Percentiles rank a stretch among this genome's conserved stretches.
These are phyloP conservation scores for Pyrus betulifolia DNA, from an alignment of 306 rosid genomes.

Conservation along the genomic window DNA sequence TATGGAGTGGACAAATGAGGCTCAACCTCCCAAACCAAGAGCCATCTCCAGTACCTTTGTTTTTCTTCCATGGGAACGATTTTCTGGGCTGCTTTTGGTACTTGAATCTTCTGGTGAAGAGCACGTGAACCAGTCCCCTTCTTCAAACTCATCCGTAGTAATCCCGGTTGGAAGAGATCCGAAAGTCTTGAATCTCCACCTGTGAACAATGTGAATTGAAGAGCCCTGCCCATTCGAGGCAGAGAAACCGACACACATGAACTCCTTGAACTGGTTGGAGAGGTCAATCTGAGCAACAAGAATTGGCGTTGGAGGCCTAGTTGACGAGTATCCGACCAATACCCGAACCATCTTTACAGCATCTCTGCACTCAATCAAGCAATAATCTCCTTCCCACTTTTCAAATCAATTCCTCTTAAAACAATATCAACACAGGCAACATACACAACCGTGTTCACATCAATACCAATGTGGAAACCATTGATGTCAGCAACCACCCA, in stretches of 20 bases:
- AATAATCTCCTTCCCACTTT: constrained; percentile 43
- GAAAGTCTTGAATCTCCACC: no score
- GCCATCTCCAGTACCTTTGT: constrained; percentile 31
- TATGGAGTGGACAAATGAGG: constrained; percentile 37
- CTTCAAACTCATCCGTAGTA: constrained; percentile 40
- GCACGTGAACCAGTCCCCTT: constrained; percentile 52
- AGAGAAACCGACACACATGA: constrained; percentile 38
- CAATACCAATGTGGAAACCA: constrained; percentile 54
- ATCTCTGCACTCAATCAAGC: constrained; percentile 68
- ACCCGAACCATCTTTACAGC: constrained; percentile 47
- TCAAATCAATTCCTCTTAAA: constrained; percentile 49
- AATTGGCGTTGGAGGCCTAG: constrained; percentile 6
- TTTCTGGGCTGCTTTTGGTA: not conserved
- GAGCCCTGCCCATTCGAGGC: no score
- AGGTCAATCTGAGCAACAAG: constrained; percentile 57
- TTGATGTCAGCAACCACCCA: constrained; percentile 45
- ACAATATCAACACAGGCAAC: constrained; percentile 40
- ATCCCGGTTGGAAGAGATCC: constrained; percentile 16
- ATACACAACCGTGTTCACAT: constrained; percentile 33
- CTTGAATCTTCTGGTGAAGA: constrained; percentile 26
- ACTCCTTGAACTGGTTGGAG: constrained; percentile 42
- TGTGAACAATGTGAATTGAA: no score
- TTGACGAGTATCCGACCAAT: constrained; percentile 48
- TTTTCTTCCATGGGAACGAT: not conserved
- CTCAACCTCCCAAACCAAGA: constrained; percentile 52